Conservation (phyloP, 148 eudicot genomes). For the Vaccinium vitisidaea region DNA sequence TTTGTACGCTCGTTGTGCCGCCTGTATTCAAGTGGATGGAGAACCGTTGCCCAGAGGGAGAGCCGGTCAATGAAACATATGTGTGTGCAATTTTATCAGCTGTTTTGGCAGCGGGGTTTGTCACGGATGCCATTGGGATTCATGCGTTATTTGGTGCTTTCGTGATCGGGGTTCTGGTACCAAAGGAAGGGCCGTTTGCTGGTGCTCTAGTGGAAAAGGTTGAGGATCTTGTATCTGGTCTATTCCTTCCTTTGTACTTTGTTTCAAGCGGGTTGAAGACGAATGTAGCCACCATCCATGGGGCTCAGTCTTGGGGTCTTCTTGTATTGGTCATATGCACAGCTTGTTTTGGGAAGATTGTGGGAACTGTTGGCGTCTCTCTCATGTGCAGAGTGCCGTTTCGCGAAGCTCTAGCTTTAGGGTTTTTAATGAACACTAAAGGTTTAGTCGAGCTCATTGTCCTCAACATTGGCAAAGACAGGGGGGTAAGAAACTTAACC, state of each 20-base stretch:
- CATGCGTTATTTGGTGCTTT: constrained; percentile 54
- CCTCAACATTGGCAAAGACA: constrained; percentile 76
- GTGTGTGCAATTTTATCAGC: constrained; percentile 29
- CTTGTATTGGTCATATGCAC: constrained; percentile 33
- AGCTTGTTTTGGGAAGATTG: constrained; percentile 35
- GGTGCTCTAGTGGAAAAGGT: constrained; percentile 35
- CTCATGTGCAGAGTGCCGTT: constrained; percentile 27
- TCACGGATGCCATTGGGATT: constrained; percentile 47
- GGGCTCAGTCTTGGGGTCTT: constrained; percentile 36
- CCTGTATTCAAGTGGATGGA: constrained; percentile 36
- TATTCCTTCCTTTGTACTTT: constrained; percentile 39
- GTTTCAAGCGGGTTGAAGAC: constrained; percentile 43
- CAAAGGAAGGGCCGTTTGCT: constrained; percentile 41
- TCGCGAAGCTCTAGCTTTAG: constrained; percentile 59
- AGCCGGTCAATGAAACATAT: constrained; percentile 30
- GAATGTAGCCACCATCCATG: constrained; percentile 28
- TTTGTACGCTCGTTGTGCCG: constrained; percentile 17
- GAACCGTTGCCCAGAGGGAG: constrained; percentile 27
- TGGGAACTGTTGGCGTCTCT: constrained; percentile 30
- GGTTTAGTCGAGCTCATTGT: constrained; percentile 81
- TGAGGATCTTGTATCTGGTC: constrained; percentile 41
- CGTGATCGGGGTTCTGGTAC: constrained; percentile 38
- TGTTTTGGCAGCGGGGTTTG: constrained; percentile 40
- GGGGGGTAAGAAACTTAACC: constrained; percentile 37
- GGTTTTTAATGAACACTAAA: constrained; percentile 77